A percentile compares a stretch with the other conserved stretches of the same genome.
Conservation (phyloP, 495 filamentous ascomycete genomes). For the Staphylotrichum tortipilum region DNA sequence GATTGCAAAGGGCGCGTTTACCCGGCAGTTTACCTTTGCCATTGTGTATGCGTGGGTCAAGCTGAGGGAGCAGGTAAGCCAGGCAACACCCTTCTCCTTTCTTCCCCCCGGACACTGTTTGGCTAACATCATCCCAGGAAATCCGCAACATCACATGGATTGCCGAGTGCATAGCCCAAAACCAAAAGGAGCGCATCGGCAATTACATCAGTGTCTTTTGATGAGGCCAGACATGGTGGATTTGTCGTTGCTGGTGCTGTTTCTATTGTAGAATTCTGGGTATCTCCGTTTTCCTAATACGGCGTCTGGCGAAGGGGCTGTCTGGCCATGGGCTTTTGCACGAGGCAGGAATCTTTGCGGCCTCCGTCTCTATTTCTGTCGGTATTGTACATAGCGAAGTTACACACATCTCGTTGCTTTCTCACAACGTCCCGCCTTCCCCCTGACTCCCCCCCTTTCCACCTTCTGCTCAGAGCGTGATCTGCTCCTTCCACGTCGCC, state of each 20-base stretch:
- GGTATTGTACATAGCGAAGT: conserved; percentile 32
- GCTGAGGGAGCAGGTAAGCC: conserved; percentile 87
- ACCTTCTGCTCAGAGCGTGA: too few species aligned
- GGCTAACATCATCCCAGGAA: conserved; percentile 51
- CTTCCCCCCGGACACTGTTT: not conserved
- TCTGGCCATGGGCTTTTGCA: conserved; percentile 1
- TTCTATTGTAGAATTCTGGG: conserved; percentile 20
- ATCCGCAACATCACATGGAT: conserved; percentile 99
- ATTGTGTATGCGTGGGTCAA: conserved; percentile 98
- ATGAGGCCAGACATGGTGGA: conserved; percentile 9
- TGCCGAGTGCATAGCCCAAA: conserved; percentile 97
- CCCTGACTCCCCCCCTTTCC: conserved; percentile 18
- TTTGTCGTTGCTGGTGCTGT: conserved; percentile 9
- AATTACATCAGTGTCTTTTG: conserved; percentile 97
- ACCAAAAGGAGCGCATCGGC: conserved; percentile 96
- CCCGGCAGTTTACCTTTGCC: conserved; percentile 88
- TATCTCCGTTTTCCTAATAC: conserved; percentile 10
- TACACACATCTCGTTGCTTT: conserved; percentile 14
- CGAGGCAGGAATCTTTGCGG: conserved; percentile 1
- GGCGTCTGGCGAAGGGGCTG: conserved; percentile 18
- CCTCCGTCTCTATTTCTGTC: conserved; percentile 10
- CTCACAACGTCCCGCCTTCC: not conserved
- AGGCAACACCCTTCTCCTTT: not conserved
- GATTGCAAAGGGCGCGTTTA: conserved; percentile 88
- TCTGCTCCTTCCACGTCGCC: conserved; percentile 78